phyloP scores from a whole-genome alignment of 768 basidiomycete species.

The Pulveroboletus ravenelii region DNA sequence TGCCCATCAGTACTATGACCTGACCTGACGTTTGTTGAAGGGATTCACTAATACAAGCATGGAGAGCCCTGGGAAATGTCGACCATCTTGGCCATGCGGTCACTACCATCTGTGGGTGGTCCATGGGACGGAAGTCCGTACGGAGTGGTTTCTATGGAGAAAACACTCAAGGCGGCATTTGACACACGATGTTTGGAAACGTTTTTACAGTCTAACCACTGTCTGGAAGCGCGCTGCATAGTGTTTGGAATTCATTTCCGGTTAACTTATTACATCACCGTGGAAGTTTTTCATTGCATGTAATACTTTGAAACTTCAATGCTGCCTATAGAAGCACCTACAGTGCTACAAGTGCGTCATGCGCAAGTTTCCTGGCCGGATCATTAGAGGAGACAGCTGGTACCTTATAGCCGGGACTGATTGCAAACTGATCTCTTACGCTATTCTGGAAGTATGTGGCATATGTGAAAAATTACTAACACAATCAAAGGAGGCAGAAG shows the following conservation, averaged over 20 bases:
- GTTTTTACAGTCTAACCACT: conserved; percentile 4
- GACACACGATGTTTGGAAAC: background rate
- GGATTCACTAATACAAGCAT: background rate
- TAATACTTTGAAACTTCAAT: conserved; percentile 1
- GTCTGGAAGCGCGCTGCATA: background rate
- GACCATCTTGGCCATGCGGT: background rate
- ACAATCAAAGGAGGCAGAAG: background rate
- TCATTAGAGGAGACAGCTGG: conserved; percentile 4
- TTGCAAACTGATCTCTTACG: background rate
- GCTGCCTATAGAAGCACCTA: background rate
- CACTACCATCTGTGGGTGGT: background rate
- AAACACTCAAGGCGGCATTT: background rate
- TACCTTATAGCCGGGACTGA: conserved; percentile 6
- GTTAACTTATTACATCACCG: background rate
- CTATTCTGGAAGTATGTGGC: conserved; percentile 4
- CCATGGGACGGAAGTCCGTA: conserved; percentile 4
- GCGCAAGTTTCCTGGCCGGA: conserved; percentile 6
- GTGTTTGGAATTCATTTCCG: background rate
- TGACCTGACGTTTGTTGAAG: background rate
- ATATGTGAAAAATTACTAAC: background rate
- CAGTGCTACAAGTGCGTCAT: conserved; percentile 3
- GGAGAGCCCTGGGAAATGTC: conserved; percentile 9
- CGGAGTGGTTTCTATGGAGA: conserved; percentile 9
- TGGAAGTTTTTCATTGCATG: too few species aligned
- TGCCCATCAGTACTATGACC: background rate